Conservation (phyloP, 2,329 filamentous ascomycete genomes). For the Monosporascus sp. region DNA sequence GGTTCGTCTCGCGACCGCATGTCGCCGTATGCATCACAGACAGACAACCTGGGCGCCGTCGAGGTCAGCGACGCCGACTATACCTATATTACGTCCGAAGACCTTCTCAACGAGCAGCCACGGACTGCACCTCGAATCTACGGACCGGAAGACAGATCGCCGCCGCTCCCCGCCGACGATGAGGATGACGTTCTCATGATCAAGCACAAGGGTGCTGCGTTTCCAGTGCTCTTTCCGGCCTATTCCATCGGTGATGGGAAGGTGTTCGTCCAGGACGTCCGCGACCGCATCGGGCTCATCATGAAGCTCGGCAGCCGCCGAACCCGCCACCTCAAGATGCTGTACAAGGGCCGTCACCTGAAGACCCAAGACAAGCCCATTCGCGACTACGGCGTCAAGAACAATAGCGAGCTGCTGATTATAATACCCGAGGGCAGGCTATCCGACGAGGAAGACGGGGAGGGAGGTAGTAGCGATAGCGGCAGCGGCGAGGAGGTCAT, state of each 20-base stretch:
- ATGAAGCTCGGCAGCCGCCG: slow-evolving; percentile 54
- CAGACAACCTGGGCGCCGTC: slow-evolving; percentile 41
- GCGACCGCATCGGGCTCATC: slow-evolving; percentile 61
- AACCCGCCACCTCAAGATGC: slow-evolving; percentile 54
- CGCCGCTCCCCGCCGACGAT: slow-evolving; percentile 27
- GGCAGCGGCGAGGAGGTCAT: slow-evolving; percentile 39
- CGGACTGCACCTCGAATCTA: slow-evolving; percentile 33
- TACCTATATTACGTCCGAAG: slow-evolving; percentile 76
- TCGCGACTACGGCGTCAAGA: slow-evolving; percentile 56
- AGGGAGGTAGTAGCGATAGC: slow-evolving; percentile 6
- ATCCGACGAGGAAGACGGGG: slow-evolving; percentile 31
- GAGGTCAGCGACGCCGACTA: slow-evolving; percentile 72
- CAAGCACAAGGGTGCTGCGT: slow-evolving; percentile 60
- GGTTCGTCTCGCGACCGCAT: slow-evolving; percentile 37
- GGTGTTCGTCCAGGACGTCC: slow-evolving; percentile 60
- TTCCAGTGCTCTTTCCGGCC: slow-evolving; percentile 67
- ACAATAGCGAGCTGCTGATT: slow-evolving; percentile 56
- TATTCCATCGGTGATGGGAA: slow-evolving; percentile 72
- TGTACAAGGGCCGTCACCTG: slow-evolving; percentile 68
- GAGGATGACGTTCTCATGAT: slow-evolving; percentile 69
- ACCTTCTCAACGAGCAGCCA: slow-evolving; percentile 45
- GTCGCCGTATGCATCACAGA: slow-evolving; percentile 45
- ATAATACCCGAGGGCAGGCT: slow-evolving; percentile 44
- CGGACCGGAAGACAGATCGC: slow-evolving; percentile 29
- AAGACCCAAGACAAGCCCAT: slow-evolving; percentile 56